Base-by-base conservation (phyloP, 2,329 filamentous ascomycete genomes). In the Aureobasidium musti region DNA sequence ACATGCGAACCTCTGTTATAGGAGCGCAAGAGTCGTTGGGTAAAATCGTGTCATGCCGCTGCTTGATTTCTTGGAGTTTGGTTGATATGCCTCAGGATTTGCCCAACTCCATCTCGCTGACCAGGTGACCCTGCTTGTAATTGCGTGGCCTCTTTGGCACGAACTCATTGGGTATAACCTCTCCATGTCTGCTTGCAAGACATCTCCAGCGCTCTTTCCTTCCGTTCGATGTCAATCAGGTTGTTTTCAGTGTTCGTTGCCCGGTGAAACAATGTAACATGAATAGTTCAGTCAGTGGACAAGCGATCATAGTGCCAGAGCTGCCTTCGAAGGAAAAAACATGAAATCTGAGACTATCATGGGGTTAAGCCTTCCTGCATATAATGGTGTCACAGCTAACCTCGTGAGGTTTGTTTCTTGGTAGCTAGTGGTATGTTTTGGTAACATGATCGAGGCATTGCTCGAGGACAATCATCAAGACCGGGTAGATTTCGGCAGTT, bases 401-500 rank as follows among this genome's bases (percentile, higher is more conserved):
- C 11, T 13, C 23, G n/a, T 21, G 11, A 45, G 41, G 14, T 10
- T 11, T 45, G 8, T 26, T 23, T 47, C 10, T 26, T 23, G 21
- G 6, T 14, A 14, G 11, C 21, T 26, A 23, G 43, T 5, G 7
- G 41, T 26, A 30, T 52, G 14, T n/a, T 1, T 52, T n/a, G 49
- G 8, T 17, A n/a, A 14, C 11, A 5, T 52, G 26, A 19, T 28
- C 45, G 5, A 33, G 7, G 7, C 26, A 7, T 30, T 30, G 47
- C 30, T 47, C 43, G 35, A 39, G 35, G 33, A 56, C 35, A 47
- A 19, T 26, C 23, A 30, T 23, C 23, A n/a, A 8, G 10, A 26
- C 17, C 57, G 57, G 57, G 41, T 17, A 61, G 28, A 61, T 49
- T 23, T 61, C 57, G 57, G 57, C 41, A 61, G 33, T 35, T 21